phyloP scores from a whole-genome alignment of 164 flowering plant species.

The Sedum album region DNA sequence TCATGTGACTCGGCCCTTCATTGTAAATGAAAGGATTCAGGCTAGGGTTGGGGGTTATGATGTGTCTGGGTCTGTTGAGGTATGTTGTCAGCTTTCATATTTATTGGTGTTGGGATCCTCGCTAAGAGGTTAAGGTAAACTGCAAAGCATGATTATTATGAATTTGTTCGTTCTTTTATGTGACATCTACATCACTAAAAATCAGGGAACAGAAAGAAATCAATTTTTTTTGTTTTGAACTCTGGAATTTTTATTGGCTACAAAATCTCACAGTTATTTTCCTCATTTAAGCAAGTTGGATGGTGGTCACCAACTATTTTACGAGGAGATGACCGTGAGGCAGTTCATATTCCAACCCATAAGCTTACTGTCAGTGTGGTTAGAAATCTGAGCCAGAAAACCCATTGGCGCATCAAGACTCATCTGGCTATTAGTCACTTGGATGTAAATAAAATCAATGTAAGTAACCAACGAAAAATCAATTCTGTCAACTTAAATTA shows the following conservation, averaged over 20 bases:
- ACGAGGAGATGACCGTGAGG: conserved; percentile 95
- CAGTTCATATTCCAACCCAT: conserved; percentile 90
- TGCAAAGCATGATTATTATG: background rate
- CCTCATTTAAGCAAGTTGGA: conserved; percentile 69
- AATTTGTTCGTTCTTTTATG: background rate
- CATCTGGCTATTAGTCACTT: conserved; percentile 89
- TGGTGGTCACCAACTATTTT: conserved; percentile 98
- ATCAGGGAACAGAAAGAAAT: too few relatives aligned
- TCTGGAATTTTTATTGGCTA: background rate
- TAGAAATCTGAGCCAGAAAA: conserved; percentile 83
- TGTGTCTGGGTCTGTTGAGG: conserved; percentile 99
- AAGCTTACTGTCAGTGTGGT: conserved; percentile 87
- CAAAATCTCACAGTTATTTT: conserved; percentile 1
- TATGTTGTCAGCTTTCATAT: conserved; percentile 22
- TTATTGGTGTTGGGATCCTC: background rate
- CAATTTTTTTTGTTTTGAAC: too few relatives aligned
- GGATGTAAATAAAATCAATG: conserved; percentile 81
- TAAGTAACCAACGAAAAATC: conserved; percentile 8
- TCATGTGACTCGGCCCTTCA: conserved; percentile 94
- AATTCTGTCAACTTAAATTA: background rate
- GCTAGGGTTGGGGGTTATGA: conserved; percentile 95
- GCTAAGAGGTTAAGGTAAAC: too few relatives aligned
- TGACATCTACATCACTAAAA: too few relatives aligned
- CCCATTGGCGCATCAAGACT: conserved; percentile 95
- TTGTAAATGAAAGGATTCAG: conserved; percentile 89